Evolutionary conservation across 345 rosid genomes (phyloP).

Genomic region (Citrus medica): DNA sequence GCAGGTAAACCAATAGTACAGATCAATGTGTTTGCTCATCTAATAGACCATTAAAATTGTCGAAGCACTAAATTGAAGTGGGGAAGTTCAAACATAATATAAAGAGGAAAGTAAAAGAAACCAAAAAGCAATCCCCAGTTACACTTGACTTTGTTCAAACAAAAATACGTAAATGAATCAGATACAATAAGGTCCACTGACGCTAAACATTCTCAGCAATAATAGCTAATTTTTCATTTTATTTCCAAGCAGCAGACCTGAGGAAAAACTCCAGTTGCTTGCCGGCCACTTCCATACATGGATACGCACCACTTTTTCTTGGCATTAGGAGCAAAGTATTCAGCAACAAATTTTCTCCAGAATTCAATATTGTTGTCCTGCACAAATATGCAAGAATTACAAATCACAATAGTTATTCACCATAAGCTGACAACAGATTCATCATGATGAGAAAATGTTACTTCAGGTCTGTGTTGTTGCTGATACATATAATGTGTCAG

Average conservation of each 20-base stretch:
- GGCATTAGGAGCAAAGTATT: conserved; percentile 90
- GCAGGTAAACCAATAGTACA: not conserved
- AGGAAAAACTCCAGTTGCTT: conserved; percentile 91
- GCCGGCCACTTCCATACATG: conserved; percentile 98
- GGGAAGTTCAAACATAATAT: not conserved
- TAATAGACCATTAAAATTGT: not conserved
- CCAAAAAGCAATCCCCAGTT: not conserved
- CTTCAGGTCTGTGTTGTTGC: conserved; percentile 95
- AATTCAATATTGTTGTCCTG: conserved; percentile 97
- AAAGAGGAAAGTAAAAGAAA: not conserved
- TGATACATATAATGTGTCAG: conserved; percentile 86
- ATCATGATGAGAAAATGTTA: conserved; percentile 30
- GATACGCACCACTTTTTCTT: conserved; percentile 99
- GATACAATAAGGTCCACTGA: not conserved
- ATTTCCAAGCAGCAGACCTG: conserved; percentile 59
- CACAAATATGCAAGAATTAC: conserved; percentile 23
- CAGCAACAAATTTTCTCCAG: conserved; percentile 95
- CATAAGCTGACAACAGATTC: conserved; percentile 2
- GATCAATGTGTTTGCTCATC: not conserved
- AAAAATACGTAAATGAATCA: not conserved
- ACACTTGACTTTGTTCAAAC: conserved; percentile 12
- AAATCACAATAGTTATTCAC: conserved; percentile 12
- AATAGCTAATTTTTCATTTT: not conserved
- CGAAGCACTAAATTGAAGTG: not conserved
- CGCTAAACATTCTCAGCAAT: not conserved